Conservation (phyloP, 2,329 filamentous ascomycete genomes). For the Orbilia brochopaga region DNA sequence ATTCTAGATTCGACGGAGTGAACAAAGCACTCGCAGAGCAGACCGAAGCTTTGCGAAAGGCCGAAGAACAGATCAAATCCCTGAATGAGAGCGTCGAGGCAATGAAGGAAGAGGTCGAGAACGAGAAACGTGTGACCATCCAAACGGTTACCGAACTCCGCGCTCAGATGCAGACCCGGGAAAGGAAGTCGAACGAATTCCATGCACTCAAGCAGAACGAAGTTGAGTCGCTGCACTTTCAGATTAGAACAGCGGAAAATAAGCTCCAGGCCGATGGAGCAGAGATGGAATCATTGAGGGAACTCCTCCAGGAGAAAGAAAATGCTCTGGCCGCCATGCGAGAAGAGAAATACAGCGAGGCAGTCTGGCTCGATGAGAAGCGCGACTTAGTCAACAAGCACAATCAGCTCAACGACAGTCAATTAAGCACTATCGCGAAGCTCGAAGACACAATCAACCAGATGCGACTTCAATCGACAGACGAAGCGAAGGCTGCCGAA, state of each 20-base stretch:
- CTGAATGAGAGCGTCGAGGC: slow-evolving; percentile 16
- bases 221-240: slow-evolving; percentile 35
- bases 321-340: slow-evolving; percentile 17
- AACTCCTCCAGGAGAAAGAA: slow-evolving; percentile 31
- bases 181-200: slow-evolving; percentile 24
- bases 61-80: slow-evolving; percentile 28
- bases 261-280: slow-evolving; percentile 40
- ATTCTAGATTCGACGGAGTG: slow-evolving; percentile 21
- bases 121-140: slow-evolving; percentile 13
- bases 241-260: slow-evolving; percentile 33
- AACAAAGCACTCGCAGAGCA: slow-evolving; percentile 15
- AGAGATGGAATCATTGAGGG: slow-evolving; percentile 44
- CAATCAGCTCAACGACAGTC: slow-evolving; percentile 28
- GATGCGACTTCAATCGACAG: slow-evolving; percentile 32
- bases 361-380: slow-evolving; percentile 33
- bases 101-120: slow-evolving; percentile 16
- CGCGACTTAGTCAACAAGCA: slow-evolving; percentile 22
- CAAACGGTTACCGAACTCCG: slow-evolving; percentile 28
- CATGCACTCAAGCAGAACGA: slow-evolving; percentile 27
- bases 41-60: slow-evolving; percentile 18
- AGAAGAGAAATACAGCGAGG: slow-evolving; percentile 23
- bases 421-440: slow-evolving; percentile 37
- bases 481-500: slow-evolving; percentile 38
- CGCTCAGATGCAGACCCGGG: slow-evolving; percentile 32
- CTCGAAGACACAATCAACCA: slow-evolving; percentile 42